Conservation (phyloP, 768 basidiomycete species). For the Tricholoma sp. region DNA sequence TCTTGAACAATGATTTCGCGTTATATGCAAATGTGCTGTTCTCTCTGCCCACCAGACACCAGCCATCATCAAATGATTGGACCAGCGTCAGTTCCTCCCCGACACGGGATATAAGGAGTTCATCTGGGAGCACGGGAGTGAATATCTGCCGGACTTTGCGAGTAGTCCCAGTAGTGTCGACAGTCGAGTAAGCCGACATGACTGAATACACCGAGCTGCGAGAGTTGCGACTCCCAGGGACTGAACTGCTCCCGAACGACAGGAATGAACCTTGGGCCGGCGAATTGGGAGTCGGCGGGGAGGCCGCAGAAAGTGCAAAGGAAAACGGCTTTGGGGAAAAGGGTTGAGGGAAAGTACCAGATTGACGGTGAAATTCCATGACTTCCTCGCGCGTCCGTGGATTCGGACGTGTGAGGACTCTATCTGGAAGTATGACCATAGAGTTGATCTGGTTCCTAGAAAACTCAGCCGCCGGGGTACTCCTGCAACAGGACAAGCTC, state of each 20-base stretch:
- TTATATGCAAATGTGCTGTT: slow-evolving; percentile 22
- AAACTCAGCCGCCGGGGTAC: slow-evolving; percentile 17
- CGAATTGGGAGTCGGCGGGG: slow-evolving; percentile 10
- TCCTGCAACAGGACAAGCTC: slow-evolving; percentile 1
- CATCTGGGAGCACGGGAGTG: slow-evolving; percentile 68
- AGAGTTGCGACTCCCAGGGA: slow-evolving; percentile 32
- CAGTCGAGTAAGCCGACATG: slow-evolving; percentile 29
- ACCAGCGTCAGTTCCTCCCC: slow-evolving; percentile 62
- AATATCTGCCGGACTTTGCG: slow-evolving; percentile 65
- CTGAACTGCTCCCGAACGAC: slow-evolving; percentile 22
- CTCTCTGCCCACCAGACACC: slow-evolving; percentile 69
- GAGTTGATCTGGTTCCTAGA: slow-evolving; percentile 39
- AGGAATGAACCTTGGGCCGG: slow-evolving; percentile 8
- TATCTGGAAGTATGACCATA: slow-evolving; percentile 50
- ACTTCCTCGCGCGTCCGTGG: slow-evolving; percentile 35
- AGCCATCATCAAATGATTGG: slow-evolving; percentile 72
- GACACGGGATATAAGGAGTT: slow-evolving; percentile 46
- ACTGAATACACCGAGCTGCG: slow-evolving; percentile 37
- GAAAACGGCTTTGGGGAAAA: slow-evolving; percentile 36
- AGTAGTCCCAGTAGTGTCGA: slow-evolving; percentile 26
- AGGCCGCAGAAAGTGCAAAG: slow-evolving; percentile 29
- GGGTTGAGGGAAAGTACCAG: slow-evolving; percentile 36
- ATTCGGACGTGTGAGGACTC: slow-evolving; percentile 30
- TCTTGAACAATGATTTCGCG: slow-evolving; percentile 38
- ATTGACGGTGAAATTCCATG: slow-evolving; percentile 37